These are phyloP conservation scores for Galerina marginata DNA, from an alignment of 768 basidiomycete species.

Conservation along the genomic window DNA sequence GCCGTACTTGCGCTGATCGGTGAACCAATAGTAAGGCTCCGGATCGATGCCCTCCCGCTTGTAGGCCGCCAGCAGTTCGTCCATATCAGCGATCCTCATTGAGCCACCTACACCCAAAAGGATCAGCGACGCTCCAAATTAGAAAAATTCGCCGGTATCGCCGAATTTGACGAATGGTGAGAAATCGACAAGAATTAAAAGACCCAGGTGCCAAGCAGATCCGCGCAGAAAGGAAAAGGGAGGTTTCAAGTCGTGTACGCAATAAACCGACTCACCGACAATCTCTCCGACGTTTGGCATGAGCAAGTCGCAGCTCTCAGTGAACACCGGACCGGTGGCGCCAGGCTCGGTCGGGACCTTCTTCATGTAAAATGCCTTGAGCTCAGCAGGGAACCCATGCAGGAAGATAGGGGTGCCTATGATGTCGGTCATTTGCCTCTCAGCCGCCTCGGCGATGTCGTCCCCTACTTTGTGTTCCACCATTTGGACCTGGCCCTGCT, in stretches of 20 bases:
- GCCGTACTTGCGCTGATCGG: conserved; percentile 97
- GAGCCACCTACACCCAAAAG: conserved; percentile 62
- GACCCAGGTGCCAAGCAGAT: not conserved
- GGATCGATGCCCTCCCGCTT: conserved; percentile 90
- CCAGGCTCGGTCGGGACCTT: conserved; percentile 61
- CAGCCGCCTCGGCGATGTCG: conserved; percentile 98
- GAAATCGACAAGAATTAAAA: not conserved
- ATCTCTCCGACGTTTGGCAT: conserved; percentile 99
- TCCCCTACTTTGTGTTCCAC: conserved; percentile 82
- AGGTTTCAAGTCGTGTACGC: not conserved
- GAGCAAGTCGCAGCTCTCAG: conserved; percentile 95
- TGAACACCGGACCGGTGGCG: conserved; percentile 61
- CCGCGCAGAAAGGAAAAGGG: not conserved
- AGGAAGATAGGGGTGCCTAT: conserved; percentile 92
- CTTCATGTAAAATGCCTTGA: conserved; percentile 99
- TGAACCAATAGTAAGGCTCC: conserved; percentile 94
- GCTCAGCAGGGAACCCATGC: conserved; percentile 90
- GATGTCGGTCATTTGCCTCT: conserved; percentile 97
- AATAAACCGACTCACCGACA: conserved; percentile 64
- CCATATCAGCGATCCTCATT: conserved; percentile 87
- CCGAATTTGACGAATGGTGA: not conserved
- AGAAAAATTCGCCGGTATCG: not conserved
- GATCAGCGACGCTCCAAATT: not conserved
- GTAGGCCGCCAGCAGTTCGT: conserved; percentile 89
- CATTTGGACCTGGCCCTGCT: conserved; percentile 54